These are phyloP conservation scores for Saturnispora galanensis DNA, from an alignment of 805 yeast species.

Conservation along the genomic window DNA sequence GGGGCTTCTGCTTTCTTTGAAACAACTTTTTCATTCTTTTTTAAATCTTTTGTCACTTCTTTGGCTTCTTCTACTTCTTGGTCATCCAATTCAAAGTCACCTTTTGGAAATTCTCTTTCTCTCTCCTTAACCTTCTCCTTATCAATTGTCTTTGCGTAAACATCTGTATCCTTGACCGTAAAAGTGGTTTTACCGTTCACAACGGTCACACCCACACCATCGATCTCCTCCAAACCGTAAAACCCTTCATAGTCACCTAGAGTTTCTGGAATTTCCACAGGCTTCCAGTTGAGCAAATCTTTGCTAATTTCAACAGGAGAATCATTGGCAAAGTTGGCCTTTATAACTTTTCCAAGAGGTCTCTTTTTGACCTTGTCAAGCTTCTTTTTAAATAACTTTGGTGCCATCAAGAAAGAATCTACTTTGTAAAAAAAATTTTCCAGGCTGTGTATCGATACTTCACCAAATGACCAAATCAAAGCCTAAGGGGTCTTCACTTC, in stretches of 20 bases:
- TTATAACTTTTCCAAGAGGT: conserved; percentile 4
- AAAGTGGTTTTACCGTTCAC: conserved; percentile 61
- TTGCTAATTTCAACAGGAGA: conserved; percentile 25
- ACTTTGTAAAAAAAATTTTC: neutral
- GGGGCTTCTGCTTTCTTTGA: conserved; percentile 6
- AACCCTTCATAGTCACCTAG: conserved; percentile 84
- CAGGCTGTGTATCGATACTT: conserved; percentile 1
- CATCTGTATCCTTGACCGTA: conserved; percentile 30
- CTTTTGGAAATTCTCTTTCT: conserved; percentile 19
- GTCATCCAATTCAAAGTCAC: conserved; percentile 17
- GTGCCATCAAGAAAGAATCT: conserved; percentile 1
- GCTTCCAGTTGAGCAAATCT: conserved; percentile 60
- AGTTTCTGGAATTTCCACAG: conserved; percentile 74
- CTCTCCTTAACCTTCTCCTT: conserved; percentile 18
- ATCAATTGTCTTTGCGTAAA: conserved; percentile 8
- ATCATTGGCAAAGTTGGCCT: conserved; percentile 1
- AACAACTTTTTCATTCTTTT: conserved; percentile 11
- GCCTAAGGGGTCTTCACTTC: too few relatives aligned
- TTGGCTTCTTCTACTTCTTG: conserved; percentile 14
- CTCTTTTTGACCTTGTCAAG: conserved; percentile 1
- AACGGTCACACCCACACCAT: conserved; percentile 78
- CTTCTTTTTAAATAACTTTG: conserved; percentile 5
- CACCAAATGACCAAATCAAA: neutral
- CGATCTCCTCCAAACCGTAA: conserved; percentile 88
- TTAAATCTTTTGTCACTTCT: conserved; percentile 15